phyloP scores from a whole-genome alignment of 73 alveolate species.

The Paramecium sexaurelia region DNA sequence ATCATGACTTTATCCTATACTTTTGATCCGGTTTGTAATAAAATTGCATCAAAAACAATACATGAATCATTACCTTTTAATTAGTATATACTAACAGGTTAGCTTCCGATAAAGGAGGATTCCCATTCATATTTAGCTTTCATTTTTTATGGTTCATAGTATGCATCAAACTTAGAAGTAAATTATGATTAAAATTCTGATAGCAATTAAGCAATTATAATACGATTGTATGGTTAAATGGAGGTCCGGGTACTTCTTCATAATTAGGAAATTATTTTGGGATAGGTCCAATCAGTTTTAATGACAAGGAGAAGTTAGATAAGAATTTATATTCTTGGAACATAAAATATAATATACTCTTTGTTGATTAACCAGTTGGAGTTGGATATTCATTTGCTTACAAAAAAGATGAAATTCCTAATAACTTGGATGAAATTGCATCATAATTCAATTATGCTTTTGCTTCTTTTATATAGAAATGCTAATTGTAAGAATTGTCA shows the following conservation, averaged over 20 bases:
- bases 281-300: slow-evolving; percentile 43
- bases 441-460: neutral
- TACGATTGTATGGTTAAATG: slow-evolving; percentile 59
- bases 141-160: neutral
- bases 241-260: slow-evolving; percentile 69
- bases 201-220: neutral
- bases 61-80: neutral
- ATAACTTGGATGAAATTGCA: slow-evolving; percentile 2
- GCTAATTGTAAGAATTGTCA: neutral
- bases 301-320: neutral
- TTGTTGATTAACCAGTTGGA: slow-evolving; percentile 43
- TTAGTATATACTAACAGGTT: neutral
- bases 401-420: neutral
- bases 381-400: slow-evolving; percentile 7
- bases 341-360: neutral
- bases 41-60: neutral
- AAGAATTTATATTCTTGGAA: neutral
- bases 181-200: neutral
- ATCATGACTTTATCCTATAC: neutral
- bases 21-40: neutral
- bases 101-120: neutral
- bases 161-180: neutral
- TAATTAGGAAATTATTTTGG: slow-evolving; percentile 64
- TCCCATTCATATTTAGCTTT: neutral
- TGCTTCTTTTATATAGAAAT: neutral